Evolutionary conservation across 163 green algal genomes (phyloP).

Genomic region (Volvox carteri): DNA sequence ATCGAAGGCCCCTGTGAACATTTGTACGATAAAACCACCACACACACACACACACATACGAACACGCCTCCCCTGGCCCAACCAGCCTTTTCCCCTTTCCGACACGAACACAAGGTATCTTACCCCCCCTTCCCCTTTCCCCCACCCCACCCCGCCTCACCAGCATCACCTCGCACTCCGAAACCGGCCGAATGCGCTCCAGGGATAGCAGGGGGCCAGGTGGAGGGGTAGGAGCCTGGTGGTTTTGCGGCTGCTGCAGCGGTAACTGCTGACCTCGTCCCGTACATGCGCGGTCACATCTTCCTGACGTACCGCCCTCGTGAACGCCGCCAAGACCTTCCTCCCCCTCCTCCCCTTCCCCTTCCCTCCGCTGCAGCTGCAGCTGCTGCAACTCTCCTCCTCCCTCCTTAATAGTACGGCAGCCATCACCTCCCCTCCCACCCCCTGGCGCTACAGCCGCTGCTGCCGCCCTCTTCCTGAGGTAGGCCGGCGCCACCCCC

Average conservation of each 20-base stretch:
- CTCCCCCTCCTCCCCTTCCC: not conserved
- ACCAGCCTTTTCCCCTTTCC: no score
- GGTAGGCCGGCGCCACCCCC: not conserved
- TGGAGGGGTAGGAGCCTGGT: not conserved
- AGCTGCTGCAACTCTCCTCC: not conserved
- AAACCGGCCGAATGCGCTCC: not conserved
- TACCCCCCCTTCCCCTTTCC: not conserved
- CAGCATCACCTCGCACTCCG: conserved; percentile 24
- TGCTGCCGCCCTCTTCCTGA: not conserved
- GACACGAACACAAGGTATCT: no score
- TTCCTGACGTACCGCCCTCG: no score
- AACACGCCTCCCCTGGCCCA: not conserved
- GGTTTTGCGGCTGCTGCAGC: not conserved
- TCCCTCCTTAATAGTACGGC: not conserved
- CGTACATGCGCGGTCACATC: not conserved
- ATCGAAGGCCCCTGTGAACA: no score
- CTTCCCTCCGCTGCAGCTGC: not conserved
- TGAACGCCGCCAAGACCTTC: not conserved
- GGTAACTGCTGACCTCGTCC: not conserved
- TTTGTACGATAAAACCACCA: no score
- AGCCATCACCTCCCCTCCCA: not conserved
- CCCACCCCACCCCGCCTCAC: not conserved
- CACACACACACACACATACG: not conserved
- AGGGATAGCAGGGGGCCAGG: not conserved
- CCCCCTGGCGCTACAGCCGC: not conserved